Base-by-base conservation (phyloP, 495 filamentous ascomycete species). In the Podospora sp. region DNA sequence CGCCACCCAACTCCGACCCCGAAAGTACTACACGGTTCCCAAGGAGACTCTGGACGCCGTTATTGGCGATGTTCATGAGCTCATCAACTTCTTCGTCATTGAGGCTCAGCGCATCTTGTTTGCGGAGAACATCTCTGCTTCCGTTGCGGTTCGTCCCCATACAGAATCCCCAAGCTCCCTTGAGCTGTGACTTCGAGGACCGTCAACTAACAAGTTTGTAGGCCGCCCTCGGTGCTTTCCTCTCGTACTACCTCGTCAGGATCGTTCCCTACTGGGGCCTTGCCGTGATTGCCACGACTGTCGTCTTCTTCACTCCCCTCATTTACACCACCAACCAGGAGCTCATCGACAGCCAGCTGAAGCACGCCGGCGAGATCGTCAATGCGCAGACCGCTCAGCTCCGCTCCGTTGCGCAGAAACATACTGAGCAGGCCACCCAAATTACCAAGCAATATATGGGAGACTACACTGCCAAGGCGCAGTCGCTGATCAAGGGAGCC, bases 11-110 rank as follows among this genome's bases (percentile, higher is more conserved):
- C 84, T 99, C 78, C 90, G 96, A 52, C 95, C 95, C 21, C 88
- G 87, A 77, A 88, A 91, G 75, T 99, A 99, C 84, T 97, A 94
- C 80, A 97, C 92, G 26, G 83, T 99, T 49, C 89, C 93, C 11
- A 87, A 90, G 71, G 92, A 95, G 70, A 92, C 91, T 9, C 81
- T 97, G 16, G 92, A 98, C 71, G 80, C 84, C 62, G 73, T 92
- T 18, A 83, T 93, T 61, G 93, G 92, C 68, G 95, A 98, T 74
- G 75, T 94, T 33, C 91, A 94, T 76, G 93, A 97, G 79, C 83
- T 99, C 58, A 80, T 94, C 80, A 97, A 99, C 85, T 99, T 99
- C 82, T 93, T 97, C 80, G 85, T 97, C 69, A 93, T 99, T 69
- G 95, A 99, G 81, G 89, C 92, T 77, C 95, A 99, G 86, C 89